Evolutionary conservation across 148 eudicot genomes (phyloP), one percentile per base, ranked within the genome.

Genomic region (Rhododendron griersonianum): DNA sequence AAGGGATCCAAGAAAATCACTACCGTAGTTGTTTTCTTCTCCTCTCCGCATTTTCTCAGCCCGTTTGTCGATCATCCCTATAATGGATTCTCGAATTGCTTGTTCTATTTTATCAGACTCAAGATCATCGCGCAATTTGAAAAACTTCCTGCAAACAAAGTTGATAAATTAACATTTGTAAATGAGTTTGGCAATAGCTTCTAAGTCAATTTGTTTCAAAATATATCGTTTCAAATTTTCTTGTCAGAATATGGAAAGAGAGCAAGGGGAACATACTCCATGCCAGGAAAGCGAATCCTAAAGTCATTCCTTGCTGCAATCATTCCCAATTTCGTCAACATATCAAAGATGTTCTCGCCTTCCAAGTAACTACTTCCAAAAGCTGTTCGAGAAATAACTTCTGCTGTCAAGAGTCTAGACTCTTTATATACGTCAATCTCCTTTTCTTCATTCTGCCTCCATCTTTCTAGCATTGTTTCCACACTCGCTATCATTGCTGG

Each of bases 1-100:
- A 28, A 85, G 87, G 23, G 78, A 80, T 69, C 84, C 87, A 18
- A 85, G 87, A 45, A 85, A 80, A 44, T 85, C 87, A 65, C 51
- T 41, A 2, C 47, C 83, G 5, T 21, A 53, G 74, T 39, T 63
- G 19, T 39, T 16, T 82, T 33, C 71, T 37, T 59, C 73, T 21
- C 84, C 84, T 5, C 11, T 35, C 84, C 0, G 28, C 48, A 81
- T 1, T 5, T 55, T 19, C 73, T 81, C 73, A 21, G 39, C 51
- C 45, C 84, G 35, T 41, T 41, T 82, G 4, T 82, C 16, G 11
- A 82, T 63, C 18, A 33, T 82, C 6, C 19, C n/a, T 39, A 11
- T 21, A 41, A 82, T 41, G 9, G 33, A 21, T 30, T 63, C 75
- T 23, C 63, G 33, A 63, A 82, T 63, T 25, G 28, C 51, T 50